Evolutionary conservation across 2,329 filamentous ascomycete genomes (phyloP).

Genomic region (Apiospora hydei): DNA sequence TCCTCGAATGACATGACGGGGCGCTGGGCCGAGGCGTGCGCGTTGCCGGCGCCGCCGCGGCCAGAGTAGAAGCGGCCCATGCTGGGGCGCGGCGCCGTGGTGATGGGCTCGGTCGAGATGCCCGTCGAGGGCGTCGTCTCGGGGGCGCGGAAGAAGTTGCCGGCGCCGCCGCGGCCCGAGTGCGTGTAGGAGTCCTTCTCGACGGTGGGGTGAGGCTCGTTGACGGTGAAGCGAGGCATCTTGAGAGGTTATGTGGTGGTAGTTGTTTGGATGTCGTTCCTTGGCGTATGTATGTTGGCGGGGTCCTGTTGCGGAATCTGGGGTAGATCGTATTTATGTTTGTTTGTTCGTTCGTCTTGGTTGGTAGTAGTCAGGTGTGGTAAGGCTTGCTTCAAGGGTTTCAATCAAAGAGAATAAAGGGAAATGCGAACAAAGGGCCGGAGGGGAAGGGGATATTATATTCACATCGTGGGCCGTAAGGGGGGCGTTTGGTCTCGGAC

Average conservation of each 20-base stretch:
- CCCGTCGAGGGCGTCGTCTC: slow-evolving; percentile 51
- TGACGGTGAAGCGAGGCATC: slow-evolving; percentile 54
- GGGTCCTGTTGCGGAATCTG: slow-evolving; percentile 16
- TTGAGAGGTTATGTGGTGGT: slow-evolving; percentile 30
- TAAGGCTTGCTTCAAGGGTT: not conserved
- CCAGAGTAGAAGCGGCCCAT: slow-evolving; percentile 67
- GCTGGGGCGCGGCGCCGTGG: slow-evolving; percentile 48
- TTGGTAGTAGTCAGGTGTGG: not conserved
- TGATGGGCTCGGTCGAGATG: slow-evolving; percentile 53
- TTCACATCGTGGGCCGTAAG: slow-evolving; percentile 19
- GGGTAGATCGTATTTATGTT: not conserved
- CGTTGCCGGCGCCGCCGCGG: slow-evolving; percentile 73
- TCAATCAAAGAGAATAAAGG: not conserved
- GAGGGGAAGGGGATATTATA: slow-evolving; percentile 12
- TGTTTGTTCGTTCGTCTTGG: not conserved
- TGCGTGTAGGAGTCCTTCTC: slow-evolving; percentile 56
- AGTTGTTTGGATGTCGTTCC: slow-evolving; percentile 24
- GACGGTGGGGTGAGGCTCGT: slow-evolving; percentile 57
- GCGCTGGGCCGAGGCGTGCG: slow-evolving; percentile 58
- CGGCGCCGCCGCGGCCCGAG: slow-evolving; percentile 63
- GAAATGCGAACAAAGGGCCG: not conserved
- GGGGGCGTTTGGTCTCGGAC: not conserved
- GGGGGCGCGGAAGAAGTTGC: slow-evolving; percentile 61
- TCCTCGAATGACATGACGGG: slow-evolving; percentile 72
- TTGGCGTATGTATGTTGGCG: slow-evolving; percentile 28